Conservation (phyloP, 805 yeast species). For the Trichomonascus vanleenenianus region DNA sequence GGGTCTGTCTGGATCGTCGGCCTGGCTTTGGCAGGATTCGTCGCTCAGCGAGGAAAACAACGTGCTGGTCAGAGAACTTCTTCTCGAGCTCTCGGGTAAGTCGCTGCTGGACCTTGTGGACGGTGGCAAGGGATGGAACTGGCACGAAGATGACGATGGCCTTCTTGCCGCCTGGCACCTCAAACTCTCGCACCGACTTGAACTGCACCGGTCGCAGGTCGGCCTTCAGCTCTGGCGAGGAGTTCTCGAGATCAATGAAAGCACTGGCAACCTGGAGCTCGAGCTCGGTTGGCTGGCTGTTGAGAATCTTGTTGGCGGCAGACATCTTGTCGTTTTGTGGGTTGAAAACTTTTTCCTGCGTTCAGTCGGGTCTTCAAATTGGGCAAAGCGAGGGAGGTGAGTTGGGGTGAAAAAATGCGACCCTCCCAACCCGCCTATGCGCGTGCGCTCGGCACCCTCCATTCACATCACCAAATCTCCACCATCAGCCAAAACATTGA, state of each 20-base stretch:
- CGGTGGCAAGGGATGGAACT: conserved; percentile 96
- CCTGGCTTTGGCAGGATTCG: conserved; percentile 99
- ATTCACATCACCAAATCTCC: not conserved
- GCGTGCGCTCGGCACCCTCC: not conserved
- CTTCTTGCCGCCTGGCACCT: conserved; percentile 96
- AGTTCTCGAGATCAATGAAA: conserved; percentile 87
- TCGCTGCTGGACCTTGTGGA: conserved; percentile 87
- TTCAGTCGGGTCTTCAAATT: not conserved
- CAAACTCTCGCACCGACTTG: conserved; percentile 97
- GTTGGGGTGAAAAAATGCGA: conserved; percentile 1
- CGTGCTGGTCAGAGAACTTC: conserved; percentile 99
- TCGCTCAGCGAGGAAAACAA: conserved; percentile 98
- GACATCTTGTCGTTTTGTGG: conserved; percentile 51
- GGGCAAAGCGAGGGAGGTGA: not conserved
- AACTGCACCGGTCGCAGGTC: conserved; percentile 97
- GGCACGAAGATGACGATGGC: conserved; percentile 98
- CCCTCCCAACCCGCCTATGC: too few relatives aligned
- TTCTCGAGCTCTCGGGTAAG: conserved; percentile 99
- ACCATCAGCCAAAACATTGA: too few relatives aligned
- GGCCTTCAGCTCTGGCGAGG: conserved; percentile 93
- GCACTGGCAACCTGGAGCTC: conserved; percentile 99
- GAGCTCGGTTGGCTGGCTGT: conserved; percentile 93
- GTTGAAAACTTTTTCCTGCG: conserved; percentile 6
- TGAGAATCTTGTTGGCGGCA: conserved; percentile 92
- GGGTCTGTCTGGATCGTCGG: conserved; percentile 84